Base-by-base conservation (phyloP, 371 early-diverging fungal species). In the Batkoa obscura region DNA sequence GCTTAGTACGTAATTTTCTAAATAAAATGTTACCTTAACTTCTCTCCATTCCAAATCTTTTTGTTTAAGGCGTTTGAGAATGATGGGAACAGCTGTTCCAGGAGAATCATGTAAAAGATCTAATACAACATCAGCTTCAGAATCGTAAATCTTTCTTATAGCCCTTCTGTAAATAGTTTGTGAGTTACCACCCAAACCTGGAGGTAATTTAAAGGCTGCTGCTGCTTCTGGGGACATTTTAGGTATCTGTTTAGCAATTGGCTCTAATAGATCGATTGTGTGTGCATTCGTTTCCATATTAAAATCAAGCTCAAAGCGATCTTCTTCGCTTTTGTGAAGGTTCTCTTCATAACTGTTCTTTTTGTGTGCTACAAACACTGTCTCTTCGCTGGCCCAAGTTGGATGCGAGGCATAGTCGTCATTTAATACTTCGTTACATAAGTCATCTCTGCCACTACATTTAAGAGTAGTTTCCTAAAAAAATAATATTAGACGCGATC, bases 21-120 rank as follows among this genome's bases (percentile, higher is more conserved):
- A 17, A n/a, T 43, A 23, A 46, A 6, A 15, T 10, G 30, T 36
- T 55, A 57, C 52, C 41, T 57, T 55, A 49, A 75, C 67, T 36
- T 78, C 71, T 61, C 88, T 83, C 92, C 97, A 96, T 67, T 97
- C 96, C 62, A 94, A 94, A 64, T 97, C 95, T 65, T 97, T 95
- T 62, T 91, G 90, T 72, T 94, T 92, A 10, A 99, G 72, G 41
- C 99, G 85, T 65, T 84, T 88, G 31, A 99, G 72, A 15, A 99
- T 87, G 10, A 98, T 77, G 0, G 99, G 99, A 1, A 99, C 88
- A 0, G 97, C 87, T 6, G 83, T 81, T 0, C 84, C 80, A 2
- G 99, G 97, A 62, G 88, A 90, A 46, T 81, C 76, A 62, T 98
- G 88, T 50, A 99, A 69, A 8, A 88, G 81, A 37, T 94, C 84